A percentile compares a stretch with the other conserved stretches of the same genome.
phyloP scores from a whole-genome alignment of 345 rosid species.

The Rhodamnia argentea region DNA sequence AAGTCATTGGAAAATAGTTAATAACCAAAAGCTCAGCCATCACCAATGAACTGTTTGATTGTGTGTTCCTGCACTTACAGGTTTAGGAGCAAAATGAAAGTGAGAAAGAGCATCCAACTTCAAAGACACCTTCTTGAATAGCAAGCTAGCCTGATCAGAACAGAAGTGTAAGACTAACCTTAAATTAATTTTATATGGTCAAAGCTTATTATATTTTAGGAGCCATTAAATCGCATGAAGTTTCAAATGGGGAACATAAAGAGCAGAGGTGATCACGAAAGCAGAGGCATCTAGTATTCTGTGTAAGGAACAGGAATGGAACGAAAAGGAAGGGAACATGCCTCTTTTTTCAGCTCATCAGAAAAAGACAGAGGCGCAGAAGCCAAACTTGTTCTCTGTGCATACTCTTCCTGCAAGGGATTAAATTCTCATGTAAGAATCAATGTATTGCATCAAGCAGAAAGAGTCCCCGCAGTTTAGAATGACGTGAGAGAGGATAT shows the following conservation, averaged over 20 bases:
- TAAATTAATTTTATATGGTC: too few species aligned
- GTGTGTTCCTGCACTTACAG: constrained; percentile 48
- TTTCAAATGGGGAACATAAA: neutral
- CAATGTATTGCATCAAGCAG: neutral
- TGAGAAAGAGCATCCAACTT: constrained; percentile 97
- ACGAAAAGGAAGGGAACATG: neutral
- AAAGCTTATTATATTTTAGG: too few species aligned
- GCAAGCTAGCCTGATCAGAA: constrained; percentile 47
- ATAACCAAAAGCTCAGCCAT: neutral
- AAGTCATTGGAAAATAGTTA: constrained; percentile 1
- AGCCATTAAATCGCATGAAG: neutral
- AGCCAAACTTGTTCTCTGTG: constrained; percentile 56
- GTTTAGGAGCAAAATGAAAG: constrained; percentile 95
- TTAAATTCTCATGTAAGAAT: neutral
- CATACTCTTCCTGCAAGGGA: constrained; percentile 70
- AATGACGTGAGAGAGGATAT: neutral
- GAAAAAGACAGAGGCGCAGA: constrained; percentile 61
- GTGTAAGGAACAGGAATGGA: neutral
- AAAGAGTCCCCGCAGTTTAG: neutral
- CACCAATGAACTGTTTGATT: neutral
- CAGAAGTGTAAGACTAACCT: neutral
- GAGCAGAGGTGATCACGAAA: neutral
- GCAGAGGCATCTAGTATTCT: neutral
- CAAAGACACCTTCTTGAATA: constrained; percentile 77
- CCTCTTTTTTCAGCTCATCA: constrained; percentile 90